A percentile compares a stretch with the other conserved stretches of the same genome.
Evolutionary conservation across 305 asterid genomes (phyloP).

Genomic region (Solanum hybrid): DNA sequence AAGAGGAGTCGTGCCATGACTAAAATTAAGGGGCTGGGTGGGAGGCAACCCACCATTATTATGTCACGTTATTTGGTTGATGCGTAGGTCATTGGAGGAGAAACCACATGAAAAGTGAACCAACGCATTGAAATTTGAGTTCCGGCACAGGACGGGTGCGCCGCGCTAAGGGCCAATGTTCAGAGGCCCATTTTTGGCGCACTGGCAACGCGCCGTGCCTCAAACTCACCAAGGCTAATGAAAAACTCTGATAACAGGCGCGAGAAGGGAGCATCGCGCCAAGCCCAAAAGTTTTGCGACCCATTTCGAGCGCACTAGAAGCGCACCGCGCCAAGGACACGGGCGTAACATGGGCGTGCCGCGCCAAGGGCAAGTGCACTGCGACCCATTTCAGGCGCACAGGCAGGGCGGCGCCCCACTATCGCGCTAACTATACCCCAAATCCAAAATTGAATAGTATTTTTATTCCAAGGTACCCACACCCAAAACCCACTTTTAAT

Average conservation of each 20-base stretch:
- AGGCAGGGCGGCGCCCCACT: neutral
- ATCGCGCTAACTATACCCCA: neutral
- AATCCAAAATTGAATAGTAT: neutral
- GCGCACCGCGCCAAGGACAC: neutral
- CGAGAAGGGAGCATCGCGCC: neutral
- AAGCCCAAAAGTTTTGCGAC: neutral
- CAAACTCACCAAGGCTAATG: neutral
- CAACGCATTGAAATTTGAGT: neutral
- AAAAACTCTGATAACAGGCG: neutral
- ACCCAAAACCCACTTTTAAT: neutral
- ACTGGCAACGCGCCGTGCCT: neutral
- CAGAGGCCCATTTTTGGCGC: neutral
- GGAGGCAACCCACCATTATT: neutral
- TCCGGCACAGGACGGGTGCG: neutral
- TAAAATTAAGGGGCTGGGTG: neutral
- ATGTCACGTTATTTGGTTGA: neutral
- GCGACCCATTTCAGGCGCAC: neutral
- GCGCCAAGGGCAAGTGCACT: neutral
- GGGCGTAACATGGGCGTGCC: neutral
- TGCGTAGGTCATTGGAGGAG: neutral
- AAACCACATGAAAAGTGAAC: neutral
- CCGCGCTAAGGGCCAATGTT: neutral
- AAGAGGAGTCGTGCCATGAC: neutral
- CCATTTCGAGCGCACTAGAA: neutral
- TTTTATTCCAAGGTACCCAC: neutral